These are phyloP conservation scores for Colletotrichum tamarilloi DNA, from an alignment of 2,329 filamentous ascomycete species.

Conservation along the genomic window DNA sequence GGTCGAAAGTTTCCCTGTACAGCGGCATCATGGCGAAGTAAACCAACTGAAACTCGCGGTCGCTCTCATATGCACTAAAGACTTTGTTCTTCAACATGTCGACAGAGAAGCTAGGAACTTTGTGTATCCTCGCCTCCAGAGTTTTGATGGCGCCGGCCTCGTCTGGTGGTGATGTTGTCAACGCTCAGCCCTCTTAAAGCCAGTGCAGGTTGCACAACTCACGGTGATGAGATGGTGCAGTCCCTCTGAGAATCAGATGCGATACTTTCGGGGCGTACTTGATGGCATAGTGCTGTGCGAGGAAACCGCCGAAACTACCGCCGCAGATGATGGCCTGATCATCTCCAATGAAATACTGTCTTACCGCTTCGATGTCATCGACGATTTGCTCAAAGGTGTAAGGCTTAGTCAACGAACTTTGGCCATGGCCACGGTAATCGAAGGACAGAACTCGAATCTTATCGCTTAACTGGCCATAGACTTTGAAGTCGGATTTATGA, in stretches of 20 bases:
- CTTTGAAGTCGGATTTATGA: conserved; percentile 47
- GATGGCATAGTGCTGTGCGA: conserved; percentile 52
- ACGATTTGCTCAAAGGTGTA: conserved; percentile 51
- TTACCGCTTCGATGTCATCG: conserved; percentile 48
- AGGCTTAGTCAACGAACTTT: conserved; percentile 47
- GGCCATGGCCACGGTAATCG: conserved; percentile 49
- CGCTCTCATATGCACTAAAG: conserved; percentile 49
- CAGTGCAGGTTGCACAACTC: conserved; percentile 3
- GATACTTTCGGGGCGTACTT: conserved; percentile 45
- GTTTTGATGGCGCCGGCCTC: conserved; percentile 47
- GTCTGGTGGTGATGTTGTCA: conserved; percentile 37
- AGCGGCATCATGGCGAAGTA: conserved; percentile 50
- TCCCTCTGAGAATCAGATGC: conserved; percentile 49
- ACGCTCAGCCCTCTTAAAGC: background rate
- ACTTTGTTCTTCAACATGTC: conserved; percentile 51
- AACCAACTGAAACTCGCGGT: conserved; percentile 50
- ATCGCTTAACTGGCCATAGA: conserved; percentile 44
- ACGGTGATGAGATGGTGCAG: conserved; percentile 50
- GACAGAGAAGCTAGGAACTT: conserved; percentile 48
- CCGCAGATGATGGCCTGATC: conserved; percentile 47
- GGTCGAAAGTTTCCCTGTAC: conserved; percentile 49
- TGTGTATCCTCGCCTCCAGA: conserved; percentile 45
- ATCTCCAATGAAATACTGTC: conserved; percentile 42
- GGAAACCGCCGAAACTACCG: conserved; percentile 52
- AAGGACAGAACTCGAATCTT: conserved; percentile 48